Conservation (phyloP, 306 rosid species). For the Lagenaria siceraria region DNA sequence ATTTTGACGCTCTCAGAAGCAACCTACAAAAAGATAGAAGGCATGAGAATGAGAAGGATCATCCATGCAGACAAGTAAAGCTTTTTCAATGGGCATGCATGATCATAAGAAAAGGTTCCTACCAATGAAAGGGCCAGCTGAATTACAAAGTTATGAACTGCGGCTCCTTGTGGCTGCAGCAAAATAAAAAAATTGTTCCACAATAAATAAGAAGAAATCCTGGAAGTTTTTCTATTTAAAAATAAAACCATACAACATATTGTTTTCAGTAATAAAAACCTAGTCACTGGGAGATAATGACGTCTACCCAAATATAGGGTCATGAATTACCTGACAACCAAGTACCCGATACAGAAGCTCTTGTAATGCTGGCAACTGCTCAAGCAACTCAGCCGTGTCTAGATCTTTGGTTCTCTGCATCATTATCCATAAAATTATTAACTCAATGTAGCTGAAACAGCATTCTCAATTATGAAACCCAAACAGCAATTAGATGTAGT, state of each 20-base stretch:
- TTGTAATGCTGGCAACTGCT: conserved; percentile 89
- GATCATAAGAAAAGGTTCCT: conserved; percentile 12
- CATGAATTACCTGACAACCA: conserved; percentile 65
- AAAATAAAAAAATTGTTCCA: not conserved
- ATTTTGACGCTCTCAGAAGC: conserved; percentile 84
- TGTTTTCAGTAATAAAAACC: not conserved
- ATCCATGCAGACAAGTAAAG: not conserved
- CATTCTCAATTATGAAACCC: not conserved
- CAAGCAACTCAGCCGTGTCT: conserved; percentile 79
- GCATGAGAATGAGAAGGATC: conserved; percentile 17
- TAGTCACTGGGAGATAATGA: not conserved
- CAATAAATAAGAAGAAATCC: not conserved
- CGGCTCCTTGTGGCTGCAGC: conserved; percentile 94
- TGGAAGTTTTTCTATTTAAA: not conserved
- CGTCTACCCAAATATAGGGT: conserved; percentile 6
- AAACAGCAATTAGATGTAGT: not conserved
- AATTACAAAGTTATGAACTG: conserved; percentile 72
- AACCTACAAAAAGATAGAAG: conserved; percentile 38
- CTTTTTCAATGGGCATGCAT: not conserved
- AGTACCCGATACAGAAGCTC: conserved; percentile 83
- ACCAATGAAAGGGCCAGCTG: conserved; percentile 88
- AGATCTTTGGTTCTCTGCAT: conserved; percentile 92
- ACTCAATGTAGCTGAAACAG: not conserved
- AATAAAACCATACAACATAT: not conserved
- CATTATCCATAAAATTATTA: conserved; percentile 19